phyloP scores from a whole-genome alignment of 192 early-diverging fungal genomes.

The Gamsiella multidivaricata region DNA sequence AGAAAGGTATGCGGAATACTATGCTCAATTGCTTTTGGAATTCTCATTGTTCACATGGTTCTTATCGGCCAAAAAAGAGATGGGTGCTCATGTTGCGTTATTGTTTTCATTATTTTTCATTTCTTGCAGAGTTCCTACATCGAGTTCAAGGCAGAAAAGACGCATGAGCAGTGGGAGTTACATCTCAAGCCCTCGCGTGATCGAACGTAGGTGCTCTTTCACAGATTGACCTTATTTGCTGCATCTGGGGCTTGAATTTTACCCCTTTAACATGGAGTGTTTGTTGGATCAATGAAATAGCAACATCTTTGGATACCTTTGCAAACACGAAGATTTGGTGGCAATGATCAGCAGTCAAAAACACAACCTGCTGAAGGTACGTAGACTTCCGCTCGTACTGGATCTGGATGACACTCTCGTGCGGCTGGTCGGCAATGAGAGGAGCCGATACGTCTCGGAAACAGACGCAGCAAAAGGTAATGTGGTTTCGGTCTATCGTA shows the following conservation, averaged over 20 bases:
- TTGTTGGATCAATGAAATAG: slow-evolving; percentile 46
- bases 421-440: slow-evolving; percentile 70
- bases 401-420: slow-evolving; percentile 85
- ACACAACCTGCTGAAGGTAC: slow-evolving; percentile 55
- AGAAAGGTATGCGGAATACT: slow-evolving; percentile 62
- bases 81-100: too few relatives aligned
- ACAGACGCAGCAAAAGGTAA: slow-evolving; percentile 42
- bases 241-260: too few relatives aligned
- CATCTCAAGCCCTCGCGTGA: slow-evolving; percentile 77
- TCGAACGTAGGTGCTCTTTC: slow-evolving; percentile 58
- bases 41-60: too few relatives aligned
- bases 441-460: slow-evolving; percentile 71
- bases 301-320: slow-evolving; percentile 74
- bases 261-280: background rate
- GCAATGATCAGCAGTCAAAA: slow-evolving; percentile 66
- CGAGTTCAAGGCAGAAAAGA: slow-evolving; percentile 57
- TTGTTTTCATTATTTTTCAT: background rate
- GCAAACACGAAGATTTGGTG: slow-evolving; percentile 63
- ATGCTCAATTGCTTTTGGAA: too few relatives aligned
- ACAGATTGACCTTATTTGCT: background rate
- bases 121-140: slow-evolving; percentile 62
- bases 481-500: background rate
- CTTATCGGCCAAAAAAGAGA: too few relatives aligned
- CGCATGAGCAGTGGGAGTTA: slow-evolving; percentile 68
- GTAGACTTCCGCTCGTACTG: slow-evolving; percentile 76